These are phyloP conservation scores for Beauveria australis DNA, from an alignment of 2,329 filamentous ascomycete genomes.

Conservation along the genomic window DNA sequence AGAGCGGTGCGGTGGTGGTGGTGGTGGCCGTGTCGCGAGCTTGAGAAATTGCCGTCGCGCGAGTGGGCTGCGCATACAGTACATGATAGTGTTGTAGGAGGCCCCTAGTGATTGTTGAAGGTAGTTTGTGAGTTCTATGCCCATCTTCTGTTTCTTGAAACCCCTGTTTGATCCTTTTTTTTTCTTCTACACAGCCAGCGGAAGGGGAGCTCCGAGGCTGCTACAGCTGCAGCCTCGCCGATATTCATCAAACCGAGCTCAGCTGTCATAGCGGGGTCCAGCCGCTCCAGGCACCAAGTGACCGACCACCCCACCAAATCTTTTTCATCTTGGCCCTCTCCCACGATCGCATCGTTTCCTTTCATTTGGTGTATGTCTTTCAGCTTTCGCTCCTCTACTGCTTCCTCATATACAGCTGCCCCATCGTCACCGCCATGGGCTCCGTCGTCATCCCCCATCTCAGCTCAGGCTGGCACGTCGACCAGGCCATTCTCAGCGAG, in stretches of 20 bases:
- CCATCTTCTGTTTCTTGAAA: no score
- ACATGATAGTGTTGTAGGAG: background rate
- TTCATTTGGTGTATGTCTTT: background rate
- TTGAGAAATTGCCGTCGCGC: background rate
- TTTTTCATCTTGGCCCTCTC: background rate
- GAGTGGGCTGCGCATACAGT: background rate
- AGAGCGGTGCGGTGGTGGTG: background rate
- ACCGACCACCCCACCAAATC: background rate
- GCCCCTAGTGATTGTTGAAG: no score
- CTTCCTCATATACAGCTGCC: background rate
- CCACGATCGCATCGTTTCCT: background rate
- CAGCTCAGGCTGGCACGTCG: constrained; percentile 91
- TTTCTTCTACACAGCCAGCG: background rate
- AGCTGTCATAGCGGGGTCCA: constrained; percentile 8
- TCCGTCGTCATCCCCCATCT: constrained; percentile 91
- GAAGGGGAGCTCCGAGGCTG: background rate
- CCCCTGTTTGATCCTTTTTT: no score
- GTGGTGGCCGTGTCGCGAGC: background rate
- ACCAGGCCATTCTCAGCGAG: constrained; percentile 84
- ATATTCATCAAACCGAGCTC: constrained; percentile 9
- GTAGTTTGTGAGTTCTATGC: no score
- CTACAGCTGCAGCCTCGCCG: background rate
- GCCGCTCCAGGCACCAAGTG: background rate
- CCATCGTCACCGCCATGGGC: constrained; percentile 40
- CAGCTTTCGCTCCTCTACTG: background rate